Base-by-base conservation (phyloP, 2,329 filamentous ascomycete species). In the Verticillium nubilum region DNA sequence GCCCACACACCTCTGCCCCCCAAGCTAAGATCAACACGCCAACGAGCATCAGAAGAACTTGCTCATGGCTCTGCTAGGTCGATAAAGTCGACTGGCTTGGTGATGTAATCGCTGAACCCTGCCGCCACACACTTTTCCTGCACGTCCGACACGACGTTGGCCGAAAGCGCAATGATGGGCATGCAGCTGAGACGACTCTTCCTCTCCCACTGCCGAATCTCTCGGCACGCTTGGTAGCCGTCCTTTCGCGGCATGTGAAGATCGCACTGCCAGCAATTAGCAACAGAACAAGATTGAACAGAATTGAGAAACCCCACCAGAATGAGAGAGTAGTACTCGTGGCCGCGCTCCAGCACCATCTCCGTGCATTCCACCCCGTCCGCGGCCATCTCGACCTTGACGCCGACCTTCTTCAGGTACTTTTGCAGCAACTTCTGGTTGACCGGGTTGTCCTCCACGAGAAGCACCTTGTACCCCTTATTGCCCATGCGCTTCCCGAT, bases 171-270 rank as follows among this genome's bases (percentile, higher is more conserved):
- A 66, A 96, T 91, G 69, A 96, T 93, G 28, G 91, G 91, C 70
- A 92, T 80, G 53, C 68, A 78, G n/a, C 77, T 70, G 57, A 81
- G 77, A 3, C 79, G 76, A 60, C 81, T 77, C 61, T 82, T 77
- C 63, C 78, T 78, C 72, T 96, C 91, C 91, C 91, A 95, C 58
- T 83, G 78, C 55, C 91, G 85, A 61, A 96, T 90, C 67, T 95
- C 91, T 63, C 87, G 87, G 71, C 91, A 95, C 28, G 91, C 90
- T 70, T 93, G 88, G 71, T 94, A 95, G 58, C 91, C 91, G 69
- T 96, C 91, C 72, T 95, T 96, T 72, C 91, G 90, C 55, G 91
- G 91, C 91, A 95, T 96, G 69, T 95, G 91, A 50, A 96, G 83
- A 74, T 96, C 91, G 69, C 91, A 95, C 89, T 92, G n/a, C 54